Conservation (phyloP, 140 eudicot genomes). For the Bidens hawaiensis region DNA sequence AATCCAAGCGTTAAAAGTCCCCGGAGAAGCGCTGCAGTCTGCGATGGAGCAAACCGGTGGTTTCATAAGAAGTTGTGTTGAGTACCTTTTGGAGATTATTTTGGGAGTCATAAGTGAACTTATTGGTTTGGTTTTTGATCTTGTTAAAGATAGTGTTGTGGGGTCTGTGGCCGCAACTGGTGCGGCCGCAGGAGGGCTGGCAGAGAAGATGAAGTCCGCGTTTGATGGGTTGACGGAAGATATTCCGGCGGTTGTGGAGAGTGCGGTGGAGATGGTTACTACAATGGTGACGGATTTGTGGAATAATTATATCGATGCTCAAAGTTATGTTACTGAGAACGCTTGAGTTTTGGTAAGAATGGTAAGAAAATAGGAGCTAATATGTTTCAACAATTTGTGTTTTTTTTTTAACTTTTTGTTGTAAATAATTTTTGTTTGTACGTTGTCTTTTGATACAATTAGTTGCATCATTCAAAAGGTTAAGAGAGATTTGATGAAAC, state of each 20-base stretch:
- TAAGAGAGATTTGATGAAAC: neutral
- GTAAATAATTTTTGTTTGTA: neutral
- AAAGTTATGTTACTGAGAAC: slow-evolving; percentile 43
- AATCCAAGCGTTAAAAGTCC: slow-evolving; percentile 51
- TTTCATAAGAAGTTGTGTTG: slow-evolving; percentile 23
- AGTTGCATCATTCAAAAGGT: neutral
- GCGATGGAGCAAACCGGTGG: slow-evolving; percentile 35
- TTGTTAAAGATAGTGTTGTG: slow-evolving; percentile 31
- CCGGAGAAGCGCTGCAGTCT: slow-evolving; percentile 41
- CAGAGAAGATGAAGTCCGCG: slow-evolving; percentile 36
- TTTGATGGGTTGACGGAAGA: slow-evolving; percentile 31
- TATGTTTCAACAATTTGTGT: neutral
- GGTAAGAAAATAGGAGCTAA: neutral
- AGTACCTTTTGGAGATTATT: slow-evolving; percentile 22
- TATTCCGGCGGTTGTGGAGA: slow-evolving; percentile 33
- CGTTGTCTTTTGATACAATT: neutral
- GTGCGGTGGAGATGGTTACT: slow-evolving; percentile 43
- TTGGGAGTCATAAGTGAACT: slow-evolving; percentile 23
- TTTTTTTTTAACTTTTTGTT: neutral
- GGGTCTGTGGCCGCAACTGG: slow-evolving; percentile 36
- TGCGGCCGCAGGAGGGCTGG: slow-evolving; percentile 30
- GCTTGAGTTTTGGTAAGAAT: slow-evolving; percentile 35
- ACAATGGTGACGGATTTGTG: slow-evolving; percentile 45
- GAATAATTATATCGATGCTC: slow-evolving; percentile 56
- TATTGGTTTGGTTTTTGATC: slow-evolving; percentile 31